Evolutionary conservation across 768 basidiomycete species (phyloP).

Genomic region (Tricholoma terreum): DNA sequence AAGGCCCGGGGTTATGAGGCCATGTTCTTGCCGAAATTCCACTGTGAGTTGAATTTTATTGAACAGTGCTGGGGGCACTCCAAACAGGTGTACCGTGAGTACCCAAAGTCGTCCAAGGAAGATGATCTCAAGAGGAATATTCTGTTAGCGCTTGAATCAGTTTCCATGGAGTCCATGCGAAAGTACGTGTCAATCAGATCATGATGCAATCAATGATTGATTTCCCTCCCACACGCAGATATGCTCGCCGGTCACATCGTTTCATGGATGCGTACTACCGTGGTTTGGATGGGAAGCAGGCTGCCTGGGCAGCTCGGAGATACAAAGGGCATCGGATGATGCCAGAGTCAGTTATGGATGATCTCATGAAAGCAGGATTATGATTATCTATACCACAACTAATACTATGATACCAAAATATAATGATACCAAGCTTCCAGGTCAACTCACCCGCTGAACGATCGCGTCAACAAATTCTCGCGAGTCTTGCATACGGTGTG

Average conservation of each 20-base stretch:
- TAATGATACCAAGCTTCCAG: too few species aligned
- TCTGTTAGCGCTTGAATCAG: background rate
- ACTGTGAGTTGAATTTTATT: conserved; percentile 2
- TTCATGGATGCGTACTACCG: conserved; percentile 19
- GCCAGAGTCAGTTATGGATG: conserved; percentile 6
- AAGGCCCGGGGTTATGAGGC: background rate
- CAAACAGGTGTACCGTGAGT: conserved; percentile 6
- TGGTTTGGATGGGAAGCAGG: conserved; percentile 19
- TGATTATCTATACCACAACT: too few species aligned
- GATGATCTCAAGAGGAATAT: conserved; percentile 6
- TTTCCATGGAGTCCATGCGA: conserved; percentile 5
- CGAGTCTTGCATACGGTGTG: too few species aligned
- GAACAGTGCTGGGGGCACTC: conserved; percentile 11
- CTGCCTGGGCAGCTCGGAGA: conserved; percentile 21
- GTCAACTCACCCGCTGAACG: too few species aligned
- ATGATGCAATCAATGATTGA: background rate
- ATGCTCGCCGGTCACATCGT: conserved; percentile 7
- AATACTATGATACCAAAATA: too few species aligned
- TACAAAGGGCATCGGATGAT: conserved; percentile 14
- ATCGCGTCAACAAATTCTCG: too few species aligned
- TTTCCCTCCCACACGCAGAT: conserved; percentile 5
- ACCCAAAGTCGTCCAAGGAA: conserved; percentile 8
- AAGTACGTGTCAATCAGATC: background rate
- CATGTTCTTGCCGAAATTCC: conserved; percentile 12
- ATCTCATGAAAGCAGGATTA: background rate